Percentiles rank a stretch among this genome's conserved stretches.
phyloP scores from a whole-genome alignment of 2,329 filamentous ascomycete genomes.

The Venturia asperata region DNA sequence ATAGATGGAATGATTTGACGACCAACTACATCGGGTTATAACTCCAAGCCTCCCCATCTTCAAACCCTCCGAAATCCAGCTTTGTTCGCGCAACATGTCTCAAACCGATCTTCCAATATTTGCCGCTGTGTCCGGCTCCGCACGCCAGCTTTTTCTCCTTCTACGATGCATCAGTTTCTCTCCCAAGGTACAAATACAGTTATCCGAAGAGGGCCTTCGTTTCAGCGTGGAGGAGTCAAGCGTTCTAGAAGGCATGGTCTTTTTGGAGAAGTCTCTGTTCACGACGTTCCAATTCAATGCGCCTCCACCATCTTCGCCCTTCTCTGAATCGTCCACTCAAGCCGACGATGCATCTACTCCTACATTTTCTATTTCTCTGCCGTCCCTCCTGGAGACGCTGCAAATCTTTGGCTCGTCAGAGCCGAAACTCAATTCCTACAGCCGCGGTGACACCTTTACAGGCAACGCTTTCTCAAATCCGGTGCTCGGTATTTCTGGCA shows the following conservation, averaged over 20 bases:
- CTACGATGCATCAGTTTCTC: constrained; percentile 57
- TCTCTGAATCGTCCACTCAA: constrained; percentile 31
- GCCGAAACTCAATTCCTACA: constrained; percentile 21
- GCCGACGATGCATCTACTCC: constrained; percentile 32
- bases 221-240: constrained; percentile 84
- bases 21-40: constrained; percentile 3
- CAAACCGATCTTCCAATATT: constrained; percentile 50
- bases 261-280: constrained; percentile 84
- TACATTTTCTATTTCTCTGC: constrained; percentile 64
- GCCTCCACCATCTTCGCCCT: constrained; percentile 36
- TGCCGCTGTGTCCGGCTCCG: constrained; percentile 69
- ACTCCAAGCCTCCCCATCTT: constrained; percentile 3
- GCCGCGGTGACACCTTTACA: constrained; percentile 24
- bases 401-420: constrained; percentile 78
- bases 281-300: constrained; percentile 69
- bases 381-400: constrained; percentile 82
- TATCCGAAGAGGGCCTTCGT: constrained; percentile 75
- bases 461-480: constrained; percentile 74
- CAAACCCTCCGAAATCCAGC: not conserved
- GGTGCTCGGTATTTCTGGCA: constrained; percentile 72
- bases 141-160: constrained; percentile 63
- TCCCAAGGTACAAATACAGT: constrained; percentile 59
- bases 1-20: constrained; percentile 20
- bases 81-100: constrained; percentile 29
- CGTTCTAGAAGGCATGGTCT: constrained; percentile 82